These are phyloP conservation scores for Kregervanrija fluxuum DNA, from an alignment of 805 yeast genomes.

Conservation along the genomic window DNA sequence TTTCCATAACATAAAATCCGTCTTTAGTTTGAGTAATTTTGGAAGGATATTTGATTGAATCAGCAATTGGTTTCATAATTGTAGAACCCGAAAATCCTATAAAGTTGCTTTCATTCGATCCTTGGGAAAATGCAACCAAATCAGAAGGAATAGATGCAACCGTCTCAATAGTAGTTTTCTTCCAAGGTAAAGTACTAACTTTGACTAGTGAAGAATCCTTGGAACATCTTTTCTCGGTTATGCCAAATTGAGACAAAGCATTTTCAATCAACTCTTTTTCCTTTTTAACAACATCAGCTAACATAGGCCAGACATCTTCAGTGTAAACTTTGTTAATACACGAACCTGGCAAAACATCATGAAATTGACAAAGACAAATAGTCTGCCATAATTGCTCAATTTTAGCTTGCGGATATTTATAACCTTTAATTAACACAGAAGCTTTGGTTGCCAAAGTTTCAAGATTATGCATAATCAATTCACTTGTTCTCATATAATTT, in stretches of 20 bases:
- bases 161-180: slow-evolving; percentile 38
- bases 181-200: slow-evolving; percentile 64
- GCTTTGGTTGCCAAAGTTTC: slow-evolving; percentile 78
- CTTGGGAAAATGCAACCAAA: slow-evolving; percentile 8
- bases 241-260: slow-evolving; percentile 26
- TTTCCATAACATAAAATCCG: slow-evolving; percentile 44
- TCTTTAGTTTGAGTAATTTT: slow-evolving; percentile 32
- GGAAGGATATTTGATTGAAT: slow-evolving; percentile 39
- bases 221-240: slow-evolving; percentile 5
- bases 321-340: slow-evolving; percentile 90
- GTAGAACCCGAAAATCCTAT: slow-evolving; percentile 14
- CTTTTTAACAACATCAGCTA: slow-evolving; percentile 45
- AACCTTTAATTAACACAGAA: slow-evolving; percentile 44
- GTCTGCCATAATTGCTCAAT: slow-evolving; percentile 80
- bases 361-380: slow-evolving; percentile 86
- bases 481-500: slow-evolving; percentile 69
- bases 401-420: slow-evolving; percentile 64
- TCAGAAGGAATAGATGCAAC: slow-evolving; percentile 9
- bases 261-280: slow-evolving; percentile 46
- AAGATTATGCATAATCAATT: slow-evolving; percentile 73
- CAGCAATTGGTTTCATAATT: slow-evolving; percentile 18
- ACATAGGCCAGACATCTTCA: slow-evolving; percentile 79
- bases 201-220: slow-evolving; percentile 18
- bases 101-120: slow-evolving; percentile 8
- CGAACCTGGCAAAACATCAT: slow-evolving; percentile 96